phyloP scores from a whole-genome alignment of 2,329 filamentous ascomycete genomes.

The Hymenoscyphus fructigenus region DNA sequence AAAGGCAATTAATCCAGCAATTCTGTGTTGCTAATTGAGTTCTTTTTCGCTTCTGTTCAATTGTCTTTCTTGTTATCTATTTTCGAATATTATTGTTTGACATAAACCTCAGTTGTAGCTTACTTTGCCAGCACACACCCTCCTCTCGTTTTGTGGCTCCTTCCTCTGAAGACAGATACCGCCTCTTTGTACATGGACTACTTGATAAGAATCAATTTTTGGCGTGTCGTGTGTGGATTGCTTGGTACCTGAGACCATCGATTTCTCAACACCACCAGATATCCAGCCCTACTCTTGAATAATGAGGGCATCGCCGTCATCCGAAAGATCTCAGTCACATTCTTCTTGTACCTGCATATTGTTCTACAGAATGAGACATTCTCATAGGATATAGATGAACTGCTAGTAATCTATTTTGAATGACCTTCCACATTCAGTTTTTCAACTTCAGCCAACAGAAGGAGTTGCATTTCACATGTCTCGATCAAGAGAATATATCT shows the following conservation, averaged over 20 bases:
- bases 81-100: no score
- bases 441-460: not conserved
- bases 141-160: not conserved
- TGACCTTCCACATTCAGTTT: not conserved
- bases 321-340: slow-evolving; percentile 1
- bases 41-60: not conserved
- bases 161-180: not conserved
- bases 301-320: slow-evolving; percentile 1
- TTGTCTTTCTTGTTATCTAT: not conserved
- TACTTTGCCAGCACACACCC: not conserved
- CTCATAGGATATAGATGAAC: not conserved
- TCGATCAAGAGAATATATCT: not conserved
- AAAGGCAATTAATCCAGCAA: not conserved
- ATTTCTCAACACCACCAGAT: not conserved
- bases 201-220: not conserved
- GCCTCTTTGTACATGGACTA: not conserved
- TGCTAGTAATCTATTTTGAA: not conserved
- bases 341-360: not conserved
- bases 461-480: not conserved
- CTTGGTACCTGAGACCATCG: not conserved
- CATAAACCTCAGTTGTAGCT: not conserved
- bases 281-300: not conserved
- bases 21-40: not conserved
- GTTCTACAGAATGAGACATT: not conserved
- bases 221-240: not conserved